phyloP scores from a whole-genome alignment of 306 rosid genomes.

The Corylus avellana region DNA sequence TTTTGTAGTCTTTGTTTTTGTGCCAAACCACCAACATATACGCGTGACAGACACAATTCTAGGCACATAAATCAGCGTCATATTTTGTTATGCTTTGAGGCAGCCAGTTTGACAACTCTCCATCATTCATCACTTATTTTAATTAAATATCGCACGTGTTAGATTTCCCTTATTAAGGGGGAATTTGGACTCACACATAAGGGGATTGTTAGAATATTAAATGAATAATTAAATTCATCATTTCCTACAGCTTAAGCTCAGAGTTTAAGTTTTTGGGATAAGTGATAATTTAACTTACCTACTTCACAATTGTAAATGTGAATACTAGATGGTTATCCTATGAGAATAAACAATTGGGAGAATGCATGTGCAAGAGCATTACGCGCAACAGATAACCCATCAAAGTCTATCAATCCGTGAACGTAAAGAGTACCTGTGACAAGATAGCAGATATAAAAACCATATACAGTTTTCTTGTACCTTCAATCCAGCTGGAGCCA shows the following conservation, averaged over 20 bases:
- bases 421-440: too few relatives aligned
- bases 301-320: not conserved
- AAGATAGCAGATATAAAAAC: not conserved
- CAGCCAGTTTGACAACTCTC: not conserved
- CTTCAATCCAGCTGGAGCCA: constrained; percentile 87
- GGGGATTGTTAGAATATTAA: too few relatives aligned
- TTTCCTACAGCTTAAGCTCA: too few relatives aligned
- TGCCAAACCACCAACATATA: not conserved
- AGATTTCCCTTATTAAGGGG: too few relatives aligned
- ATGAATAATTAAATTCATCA: too few relatives aligned
- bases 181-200: too few relatives aligned
- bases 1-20: not conserved
- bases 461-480: constrained; percentile 28
- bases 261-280: too few relatives aligned
- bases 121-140: too few relatives aligned
- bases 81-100: not conserved
- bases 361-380: not conserved
- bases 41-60: not conserved
- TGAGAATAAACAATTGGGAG: not conserved
- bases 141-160: too few relatives aligned
- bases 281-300: not conserved
- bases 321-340: not conserved
- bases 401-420: too few relatives aligned
- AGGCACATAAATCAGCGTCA: not conserved
- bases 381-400: not conserved